Percentiles rank a stretch among this genome's conserved stretches.
phyloP scores from a whole-genome alignment of 306 rosid genomes.

The Myrica gale region DNA sequence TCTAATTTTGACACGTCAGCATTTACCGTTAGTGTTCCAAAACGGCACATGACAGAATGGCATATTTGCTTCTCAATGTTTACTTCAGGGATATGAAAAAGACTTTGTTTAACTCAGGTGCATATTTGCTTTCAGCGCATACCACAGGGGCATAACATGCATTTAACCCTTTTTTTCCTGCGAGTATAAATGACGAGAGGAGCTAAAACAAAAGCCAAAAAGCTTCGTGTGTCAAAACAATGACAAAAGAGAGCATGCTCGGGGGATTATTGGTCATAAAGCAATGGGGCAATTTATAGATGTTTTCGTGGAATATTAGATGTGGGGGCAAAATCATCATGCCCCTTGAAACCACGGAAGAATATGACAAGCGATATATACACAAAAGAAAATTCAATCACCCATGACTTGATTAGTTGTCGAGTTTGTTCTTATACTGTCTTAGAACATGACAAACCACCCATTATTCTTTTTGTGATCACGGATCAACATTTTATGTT shows the following conservation, averaged over 20 bases:
- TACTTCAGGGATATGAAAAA: too few species aligned
- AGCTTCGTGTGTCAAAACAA: constrained; percentile 22
- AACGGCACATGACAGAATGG: too few species aligned
- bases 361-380: constrained; percentile 29
- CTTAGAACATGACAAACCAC: constrained; percentile 32
- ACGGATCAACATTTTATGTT: constrained; percentile 27
- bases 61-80: too few species aligned
- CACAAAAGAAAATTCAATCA: constrained; percentile 26
- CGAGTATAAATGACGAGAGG: neutral
- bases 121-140: too few species aligned
- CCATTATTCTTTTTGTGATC: constrained; percentile 32
- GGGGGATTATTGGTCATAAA: neutral
- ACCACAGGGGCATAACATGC: too few species aligned
- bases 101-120: too few species aligned
- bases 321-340: constrained; percentile 8
- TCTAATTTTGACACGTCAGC: too few species aligned
- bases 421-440: constrained; percentile 16
- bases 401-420: constrained; percentile 31
- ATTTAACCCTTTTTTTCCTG: constrained; percentile 10
- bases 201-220: constrained; percentile 32
- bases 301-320: neutral
- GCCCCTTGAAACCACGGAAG: constrained; percentile 3
- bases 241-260: constrained; percentile 10
- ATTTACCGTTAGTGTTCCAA: too few species aligned
- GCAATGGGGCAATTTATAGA: neutral